These are phyloP conservation scores for Debaryomycetaceae sp. DNA, from an alignment of 1,139 yeast genomes.

Conservation along the genomic window DNA sequence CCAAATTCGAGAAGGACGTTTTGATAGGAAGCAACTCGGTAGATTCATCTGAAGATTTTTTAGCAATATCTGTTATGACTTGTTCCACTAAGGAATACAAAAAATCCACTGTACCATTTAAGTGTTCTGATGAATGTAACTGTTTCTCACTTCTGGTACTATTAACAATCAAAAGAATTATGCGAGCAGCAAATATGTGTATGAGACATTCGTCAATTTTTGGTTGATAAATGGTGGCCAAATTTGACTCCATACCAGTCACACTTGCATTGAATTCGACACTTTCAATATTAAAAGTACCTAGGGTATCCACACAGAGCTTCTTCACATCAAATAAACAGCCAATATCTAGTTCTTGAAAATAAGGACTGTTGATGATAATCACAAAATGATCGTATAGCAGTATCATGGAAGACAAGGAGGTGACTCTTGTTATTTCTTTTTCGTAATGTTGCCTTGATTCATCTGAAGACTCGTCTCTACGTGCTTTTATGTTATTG, in stretches of 20 bases:
- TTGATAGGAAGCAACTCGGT: conserved; percentile 1
- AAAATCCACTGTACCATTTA: conserved; percentile 38
- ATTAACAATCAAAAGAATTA: conserved; percentile 30
- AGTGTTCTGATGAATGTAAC: conserved; percentile 42
- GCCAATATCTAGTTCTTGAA: background rate
- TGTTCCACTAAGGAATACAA: conserved; percentile 34
- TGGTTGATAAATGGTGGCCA: background rate
- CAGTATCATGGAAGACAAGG: background rate
- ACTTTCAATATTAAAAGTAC: background rate
- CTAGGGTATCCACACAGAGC: background rate
- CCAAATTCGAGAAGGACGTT: conserved; percentile 1
- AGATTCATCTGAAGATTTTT: background rate
- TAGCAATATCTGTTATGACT: conserved; percentile 19
- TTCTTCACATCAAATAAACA: background rate
- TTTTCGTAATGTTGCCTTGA: background rate
- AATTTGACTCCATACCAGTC: background rate
- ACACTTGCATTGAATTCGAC: background rate
- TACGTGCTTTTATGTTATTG: background rate
- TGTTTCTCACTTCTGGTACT: conserved; percentile 38
- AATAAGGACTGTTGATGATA: background rate
- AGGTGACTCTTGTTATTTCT: background rate
- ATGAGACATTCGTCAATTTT: conserved; percentile 11
- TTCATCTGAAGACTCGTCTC: background rate
- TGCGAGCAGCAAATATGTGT: conserved; percentile 34
- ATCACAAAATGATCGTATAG: background rate